Percentiles rank a stretch among this genome's conserved stretches.
Conservation (phyloP, 164 flowering plant genomes). For the Magnolia kwangsiensis region DNA sequence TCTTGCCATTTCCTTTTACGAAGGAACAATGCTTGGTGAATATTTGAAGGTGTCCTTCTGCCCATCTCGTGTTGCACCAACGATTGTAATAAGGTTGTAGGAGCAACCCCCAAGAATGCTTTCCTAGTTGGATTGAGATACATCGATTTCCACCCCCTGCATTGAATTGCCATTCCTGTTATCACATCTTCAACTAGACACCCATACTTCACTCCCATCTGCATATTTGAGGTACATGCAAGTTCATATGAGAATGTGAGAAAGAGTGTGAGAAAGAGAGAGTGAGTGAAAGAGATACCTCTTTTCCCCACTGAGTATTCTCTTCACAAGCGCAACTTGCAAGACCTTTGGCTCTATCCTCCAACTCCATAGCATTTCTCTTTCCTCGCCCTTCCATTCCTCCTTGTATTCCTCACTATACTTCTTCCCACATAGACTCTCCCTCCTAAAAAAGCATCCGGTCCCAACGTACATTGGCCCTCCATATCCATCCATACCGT, state of each 20-base stretch:
- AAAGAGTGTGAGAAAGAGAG: conserved; percentile 1
- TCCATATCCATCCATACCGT: conserved; percentile 40
- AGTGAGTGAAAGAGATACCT: conserved; percentile 32
- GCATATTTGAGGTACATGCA: conserved; percentile 5
- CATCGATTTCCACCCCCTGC: conserved; percentile 63
- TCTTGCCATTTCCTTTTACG: conserved; percentile 41
- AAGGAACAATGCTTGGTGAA: conserved; percentile 49
- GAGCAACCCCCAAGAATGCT: conserved; percentile 55
- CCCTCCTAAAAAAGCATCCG: conserved; percentile 80
- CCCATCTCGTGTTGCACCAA: conserved; percentile 77
- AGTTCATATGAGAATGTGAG: background rate
- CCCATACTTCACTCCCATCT: conserved; percentile 70
- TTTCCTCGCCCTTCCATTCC: conserved; percentile 13
- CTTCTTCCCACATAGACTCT: conserved; percentile 42
- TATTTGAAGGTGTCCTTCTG: conserved; percentile 75
- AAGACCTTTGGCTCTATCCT: conserved; percentile 36
- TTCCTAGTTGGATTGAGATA: conserved; percentile 40
- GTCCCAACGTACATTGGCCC: conserved; percentile 59
- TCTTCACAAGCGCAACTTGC: conserved; percentile 51
- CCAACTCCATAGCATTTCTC: conserved; percentile 28
- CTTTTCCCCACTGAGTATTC: conserved; percentile 57
- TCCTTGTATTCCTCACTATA: conserved; percentile 11
- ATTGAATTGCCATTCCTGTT: conserved; percentile 60
- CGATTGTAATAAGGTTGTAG: conserved; percentile 38
- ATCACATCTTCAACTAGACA: conserved; percentile 61